Conservation (phyloP, 495 filamentous ascomycete species). For the Trichoderma asperelloides region DNA sequence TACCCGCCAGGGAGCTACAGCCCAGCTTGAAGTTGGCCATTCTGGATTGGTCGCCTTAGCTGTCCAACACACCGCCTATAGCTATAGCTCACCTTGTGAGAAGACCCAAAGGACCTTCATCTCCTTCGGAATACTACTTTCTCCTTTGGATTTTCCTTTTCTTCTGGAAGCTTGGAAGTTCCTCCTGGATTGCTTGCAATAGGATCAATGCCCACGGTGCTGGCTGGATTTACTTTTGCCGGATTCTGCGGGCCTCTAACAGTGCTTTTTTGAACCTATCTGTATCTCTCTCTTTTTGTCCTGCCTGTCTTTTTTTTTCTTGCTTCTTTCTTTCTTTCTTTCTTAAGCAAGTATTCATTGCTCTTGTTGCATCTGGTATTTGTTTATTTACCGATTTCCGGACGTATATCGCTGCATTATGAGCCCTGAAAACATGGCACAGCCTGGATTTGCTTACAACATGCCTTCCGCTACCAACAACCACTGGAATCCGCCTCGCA, state of each 20-base stretch:
- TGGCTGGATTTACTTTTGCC: background rate
- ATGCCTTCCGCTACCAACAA: background rate
- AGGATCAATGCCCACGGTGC: constrained; percentile 2
- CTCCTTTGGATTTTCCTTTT: background rate
- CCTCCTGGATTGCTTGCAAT: constrained; percentile 1
- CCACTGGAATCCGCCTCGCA: constrained; percentile 2
- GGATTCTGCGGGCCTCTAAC: background rate
- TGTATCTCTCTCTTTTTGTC: background rate
- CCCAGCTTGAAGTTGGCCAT: background rate
- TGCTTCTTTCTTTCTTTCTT: background rate
- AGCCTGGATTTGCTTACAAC: constrained; percentile 2
- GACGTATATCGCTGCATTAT: background rate
- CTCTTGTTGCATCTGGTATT: background rate
- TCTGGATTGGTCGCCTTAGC: constrained; percentile 8
- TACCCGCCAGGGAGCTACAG: background rate
- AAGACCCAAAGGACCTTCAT: constrained; percentile 5
- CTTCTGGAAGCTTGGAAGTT: background rate
- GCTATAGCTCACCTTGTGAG: constrained; percentile 5
- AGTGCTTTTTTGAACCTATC: background rate
- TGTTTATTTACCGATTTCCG: background rate
- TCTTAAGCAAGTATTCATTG: background rate
- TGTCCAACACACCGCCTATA: constrained; percentile 5
- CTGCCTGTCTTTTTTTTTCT: background rate
- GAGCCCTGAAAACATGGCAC: constrained; percentile 7
- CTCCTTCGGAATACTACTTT: background rate